phyloP scores from a whole-genome alignment of 306 rosid genomes.

The Cyclanthera cordifolia region DNA sequence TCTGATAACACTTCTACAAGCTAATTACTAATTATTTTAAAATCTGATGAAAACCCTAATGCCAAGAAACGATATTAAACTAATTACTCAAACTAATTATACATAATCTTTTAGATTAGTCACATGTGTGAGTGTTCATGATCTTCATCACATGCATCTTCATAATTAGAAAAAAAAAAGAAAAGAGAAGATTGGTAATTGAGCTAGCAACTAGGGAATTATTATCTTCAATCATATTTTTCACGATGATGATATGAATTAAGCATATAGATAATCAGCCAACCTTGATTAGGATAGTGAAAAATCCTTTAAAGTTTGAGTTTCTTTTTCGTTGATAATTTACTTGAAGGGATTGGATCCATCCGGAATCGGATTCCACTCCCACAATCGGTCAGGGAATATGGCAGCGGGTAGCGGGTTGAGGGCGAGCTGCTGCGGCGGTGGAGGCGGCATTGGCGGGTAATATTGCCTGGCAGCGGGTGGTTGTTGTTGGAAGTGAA shows the following conservation, averaged over 20 bases:
- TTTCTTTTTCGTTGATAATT: too few relatives aligned
- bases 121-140: not conserved
- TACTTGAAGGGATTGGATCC: constrained; percentile 63
- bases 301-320: too few relatives aligned
- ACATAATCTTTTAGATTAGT: not conserved
- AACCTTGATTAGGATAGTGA: too few relatives aligned
- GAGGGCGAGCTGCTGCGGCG: constrained; percentile 19
- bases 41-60: not conserved
- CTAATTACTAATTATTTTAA: constrained; percentile 1
- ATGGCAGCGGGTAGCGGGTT: constrained; percentile 29
- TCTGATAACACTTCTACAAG: not conserved
- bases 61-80: not conserved
- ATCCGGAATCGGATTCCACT: constrained; percentile 79
- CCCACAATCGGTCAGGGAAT: constrained; percentile 83
- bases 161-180: not conserved
- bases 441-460: constrained; percentile 16
- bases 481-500: constrained; percentile 48
- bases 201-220: not conserved
- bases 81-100: not conserved
- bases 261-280: constrained; percentile 3
- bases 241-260: constrained; percentile 4
- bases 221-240: not conserved
- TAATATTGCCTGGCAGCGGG: constrained; percentile 21
- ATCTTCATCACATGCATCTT: not conserved
- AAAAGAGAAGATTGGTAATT: too few relatives aligned